Base-by-base conservation (phyloP, 106 monocot species). In the Platanthera zijinensis region DNA sequence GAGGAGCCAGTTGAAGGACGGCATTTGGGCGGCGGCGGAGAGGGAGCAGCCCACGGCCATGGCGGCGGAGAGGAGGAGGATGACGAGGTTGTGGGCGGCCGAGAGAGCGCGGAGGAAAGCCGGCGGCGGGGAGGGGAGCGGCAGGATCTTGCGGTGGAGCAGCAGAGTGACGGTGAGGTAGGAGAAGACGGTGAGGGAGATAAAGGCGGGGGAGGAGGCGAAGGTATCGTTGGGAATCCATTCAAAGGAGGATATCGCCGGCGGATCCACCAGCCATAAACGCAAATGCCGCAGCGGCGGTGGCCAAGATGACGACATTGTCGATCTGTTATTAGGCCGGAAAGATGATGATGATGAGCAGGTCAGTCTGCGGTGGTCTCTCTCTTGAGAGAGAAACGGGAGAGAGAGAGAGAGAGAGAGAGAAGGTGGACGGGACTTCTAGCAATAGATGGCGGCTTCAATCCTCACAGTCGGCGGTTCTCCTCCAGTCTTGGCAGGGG, bases 11-110 rank as follows among this genome's bases (percentile, higher is more conserved):
- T 52, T 50, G 6, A 78, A 66, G 72, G 84, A 76, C 49, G 85
- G 87, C 69, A 86, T 59, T 32, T 72, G 53, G 83, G 62, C 12
- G 57, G 74, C 30, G 71, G 88, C 57, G 73, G 93, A 80, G 86
- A 93, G 84, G 76, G 82, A 81, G 84, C 86, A 84, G 74, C 92
- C 92, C 64, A 67, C 15, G 72, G 86, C 81, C 92, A 89, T 92
- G 82, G 72, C 19, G 73, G 80, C 73, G 72, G 92, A 92, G 84
- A 89, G 80, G 73, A 87, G 75, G 77, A 92, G 86, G 48, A 88
- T 76, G 79, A 88, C 0, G 82, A 86, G 69, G 83, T 85, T 94
- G 82, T 86, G 87, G 75, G 63, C 9, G 50, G 90, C 53, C 75
- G 90, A 85, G 75, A 83, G 17, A 50, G 85, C 72, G 71, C 76